These are phyloP conservation scores for Pseudogymnoascus sp. DNA, from an alignment of 2,329 filamentous ascomycete genomes.

Conservation along the genomic window DNA sequence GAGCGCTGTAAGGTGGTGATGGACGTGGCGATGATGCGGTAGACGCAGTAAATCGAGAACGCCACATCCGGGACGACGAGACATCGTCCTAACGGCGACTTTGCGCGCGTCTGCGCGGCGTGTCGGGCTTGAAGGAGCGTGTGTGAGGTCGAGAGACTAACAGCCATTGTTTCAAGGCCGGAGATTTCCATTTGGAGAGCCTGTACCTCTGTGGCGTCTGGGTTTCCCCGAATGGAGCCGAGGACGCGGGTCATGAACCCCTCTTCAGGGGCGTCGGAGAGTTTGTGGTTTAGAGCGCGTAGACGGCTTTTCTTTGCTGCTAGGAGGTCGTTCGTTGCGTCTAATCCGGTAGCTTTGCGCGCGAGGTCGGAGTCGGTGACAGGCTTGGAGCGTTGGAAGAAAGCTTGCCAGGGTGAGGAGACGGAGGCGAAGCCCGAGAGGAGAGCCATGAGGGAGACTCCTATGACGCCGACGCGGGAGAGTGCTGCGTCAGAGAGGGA, in stretches of 20 bases:
- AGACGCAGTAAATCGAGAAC: conserved; percentile 78
- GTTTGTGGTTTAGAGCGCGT: conserved; percentile 60
- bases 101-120: conserved; percentile 56
- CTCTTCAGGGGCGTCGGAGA: conserved; percentile 33
- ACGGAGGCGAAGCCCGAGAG: conserved; percentile 88
- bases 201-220: conserved; percentile 51
- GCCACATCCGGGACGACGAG: conserved; percentile 53
- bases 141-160: conserved; percentile 58
- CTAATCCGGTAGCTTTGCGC: conserved; percentile 70
- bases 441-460: conserved; percentile 77
- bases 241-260: conserved; percentile 69
- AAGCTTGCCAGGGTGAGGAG: conserved; percentile 77
- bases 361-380: conserved; percentile 67
- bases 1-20: conserved; percentile 58
- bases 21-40: conserved; percentile 67
- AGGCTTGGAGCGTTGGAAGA: conserved; percentile 55
- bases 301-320: conserved; percentile 65
- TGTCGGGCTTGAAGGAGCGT: conserved; percentile 54
- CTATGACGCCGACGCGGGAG: conserved; percentile 72
- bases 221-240: conserved; percentile 58
- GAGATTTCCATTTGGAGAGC: conserved; percentile 65
- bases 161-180: conserved; percentile 73
- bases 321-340: conserved; percentile 74
- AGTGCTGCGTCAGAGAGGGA: conserved; percentile 44
- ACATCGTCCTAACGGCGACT: conserved; percentile 58